Evolutionary conservation across 805 yeast genomes (phyloP).

Genomic region (Monosporozyma aquatica): DNA sequence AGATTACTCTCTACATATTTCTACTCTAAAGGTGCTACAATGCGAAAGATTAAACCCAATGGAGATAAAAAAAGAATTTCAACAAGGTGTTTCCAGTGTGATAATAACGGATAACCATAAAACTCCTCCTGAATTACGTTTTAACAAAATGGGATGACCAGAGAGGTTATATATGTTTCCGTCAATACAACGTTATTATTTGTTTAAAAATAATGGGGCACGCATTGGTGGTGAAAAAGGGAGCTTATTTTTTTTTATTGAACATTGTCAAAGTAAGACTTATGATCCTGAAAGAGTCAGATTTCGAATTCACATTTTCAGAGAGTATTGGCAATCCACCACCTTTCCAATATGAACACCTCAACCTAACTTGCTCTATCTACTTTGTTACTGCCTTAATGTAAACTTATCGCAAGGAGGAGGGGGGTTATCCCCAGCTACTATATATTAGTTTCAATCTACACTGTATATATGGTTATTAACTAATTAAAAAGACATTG

Average conservation of each 20-base stretch:
- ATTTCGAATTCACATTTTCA: slow-evolving; percentile 8
- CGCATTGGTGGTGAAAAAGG: slow-evolving; percentile 16
- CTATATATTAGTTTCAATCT: too few species aligned
- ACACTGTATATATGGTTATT: too few species aligned
- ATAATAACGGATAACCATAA: background rate
- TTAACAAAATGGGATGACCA: slow-evolving; percentile 8
- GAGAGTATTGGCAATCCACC: slow-evolving; percentile 10
- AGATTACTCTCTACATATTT: too few species aligned
- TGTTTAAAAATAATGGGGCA: slow-evolving; percentile 7
- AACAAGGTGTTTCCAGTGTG: background rate
- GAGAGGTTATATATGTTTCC: slow-evolving; percentile 12
- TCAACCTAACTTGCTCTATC: too few species aligned
- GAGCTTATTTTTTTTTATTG: slow-evolving; percentile 11
- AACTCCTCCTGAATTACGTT: background rate
- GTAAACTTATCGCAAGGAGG: too few species aligned
- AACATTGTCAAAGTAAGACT: background rate
- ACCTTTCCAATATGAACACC: slow-evolving; percentile 8
- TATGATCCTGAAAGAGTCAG: background rate
- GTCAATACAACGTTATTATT: slow-evolving; percentile 12
- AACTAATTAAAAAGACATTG: too few species aligned
- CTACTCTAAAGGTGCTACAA: too few species aligned
- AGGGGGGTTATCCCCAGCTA: too few species aligned
- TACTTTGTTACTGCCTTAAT: slow-evolving; percentile 9
- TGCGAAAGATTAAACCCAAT: too few species aligned
- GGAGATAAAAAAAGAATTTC: too few species aligned